phyloP scores from a whole-genome alignment of 805 yeast species.

The Candida sakaeoensis region DNA sequence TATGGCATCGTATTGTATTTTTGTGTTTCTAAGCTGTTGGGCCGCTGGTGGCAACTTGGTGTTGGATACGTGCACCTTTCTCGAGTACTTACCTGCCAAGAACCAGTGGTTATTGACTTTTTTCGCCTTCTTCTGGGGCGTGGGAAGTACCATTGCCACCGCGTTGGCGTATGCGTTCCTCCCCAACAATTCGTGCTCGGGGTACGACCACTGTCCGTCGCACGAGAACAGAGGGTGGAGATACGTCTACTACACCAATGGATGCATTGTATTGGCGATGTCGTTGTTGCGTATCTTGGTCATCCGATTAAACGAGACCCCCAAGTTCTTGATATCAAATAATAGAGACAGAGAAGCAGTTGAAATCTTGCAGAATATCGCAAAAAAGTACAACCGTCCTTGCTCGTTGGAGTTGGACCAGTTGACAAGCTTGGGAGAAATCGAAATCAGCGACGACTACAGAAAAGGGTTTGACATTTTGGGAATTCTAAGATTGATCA shows the following conservation, averaged over 20 bases:
- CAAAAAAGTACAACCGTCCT: conserved; percentile 44
- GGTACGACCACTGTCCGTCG: conserved; percentile 40
- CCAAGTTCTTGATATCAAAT: conserved; percentile 51
- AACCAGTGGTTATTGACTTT: conserved; percentile 51
- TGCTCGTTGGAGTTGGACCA: conserved; percentile 46
- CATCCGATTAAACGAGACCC: conserved; percentile 47
- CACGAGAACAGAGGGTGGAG: conserved; percentile 59
- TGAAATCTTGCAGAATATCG: conserved; percentile 38
- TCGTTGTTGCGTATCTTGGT: conserved; percentile 30
- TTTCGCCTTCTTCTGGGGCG: conserved; percentile 55
- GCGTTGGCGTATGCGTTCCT: conserved; percentile 57
- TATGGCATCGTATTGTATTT: conserved; percentile 48
- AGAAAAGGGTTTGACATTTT: conserved; percentile 18
- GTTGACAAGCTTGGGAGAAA: conserved; percentile 42
- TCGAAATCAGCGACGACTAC: conserved; percentile 17
- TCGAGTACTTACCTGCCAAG: conserved; percentile 50
- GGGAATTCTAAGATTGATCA: conserved; percentile 19
- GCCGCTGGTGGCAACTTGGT: conserved; percentile 59
- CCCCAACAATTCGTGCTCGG: conserved; percentile 45
- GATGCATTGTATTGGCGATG: conserved; percentile 46
- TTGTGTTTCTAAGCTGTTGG: conserved; percentile 42
- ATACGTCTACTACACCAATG: conserved; percentile 46
- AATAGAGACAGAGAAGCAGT: conserved; percentile 52
- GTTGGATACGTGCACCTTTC: conserved; percentile 49
- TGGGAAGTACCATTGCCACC: conserved; percentile 55